Conservation (phyloP, 306 rosid species). For the Sechiopsis laciniata region DNA sequence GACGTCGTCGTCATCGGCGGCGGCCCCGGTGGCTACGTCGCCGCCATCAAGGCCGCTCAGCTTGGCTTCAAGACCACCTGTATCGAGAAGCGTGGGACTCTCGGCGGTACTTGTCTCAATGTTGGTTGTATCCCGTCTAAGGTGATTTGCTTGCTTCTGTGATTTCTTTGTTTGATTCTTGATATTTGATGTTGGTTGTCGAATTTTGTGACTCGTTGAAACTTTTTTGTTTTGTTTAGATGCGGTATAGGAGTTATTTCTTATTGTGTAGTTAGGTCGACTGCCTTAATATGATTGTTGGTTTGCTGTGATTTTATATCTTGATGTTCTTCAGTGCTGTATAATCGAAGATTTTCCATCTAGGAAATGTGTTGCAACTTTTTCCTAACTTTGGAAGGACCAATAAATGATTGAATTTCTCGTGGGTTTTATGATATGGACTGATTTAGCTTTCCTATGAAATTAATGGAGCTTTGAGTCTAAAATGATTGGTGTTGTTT, state of each 20-base stretch:
- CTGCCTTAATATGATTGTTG: not conserved
- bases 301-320: not conserved
- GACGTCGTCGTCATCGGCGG: constrained; percentile 98
- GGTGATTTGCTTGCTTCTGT: constrained; percentile 32
- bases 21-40: constrained; percentile 97
- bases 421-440: not conserved
- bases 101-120: constrained; percentile 97
- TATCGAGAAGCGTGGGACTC: constrained; percentile 95
- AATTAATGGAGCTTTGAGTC: not conserved
- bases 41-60: constrained; percentile 97
- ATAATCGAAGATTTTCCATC: not conserved
- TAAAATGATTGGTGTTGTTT: not conserved
- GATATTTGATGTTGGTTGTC: not conserved
- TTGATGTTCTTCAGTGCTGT: not conserved
- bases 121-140: constrained; percentile 32
- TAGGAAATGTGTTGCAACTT: not conserved
- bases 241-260: not conserved
- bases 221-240: not conserved
- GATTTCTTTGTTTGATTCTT: not conserved
- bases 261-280: not conserved
- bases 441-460: not conserved
- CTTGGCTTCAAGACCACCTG: constrained; percentile 93
- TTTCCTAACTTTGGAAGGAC: not conserved
- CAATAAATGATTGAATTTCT: not conserved
- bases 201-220: not conserved